Evolutionary conservation across 2,329 filamentous ascomycete genomes (phyloP), one percentile per base, ranked within the genome.

Genomic region (Verticillium nonalfalfae): DNA sequence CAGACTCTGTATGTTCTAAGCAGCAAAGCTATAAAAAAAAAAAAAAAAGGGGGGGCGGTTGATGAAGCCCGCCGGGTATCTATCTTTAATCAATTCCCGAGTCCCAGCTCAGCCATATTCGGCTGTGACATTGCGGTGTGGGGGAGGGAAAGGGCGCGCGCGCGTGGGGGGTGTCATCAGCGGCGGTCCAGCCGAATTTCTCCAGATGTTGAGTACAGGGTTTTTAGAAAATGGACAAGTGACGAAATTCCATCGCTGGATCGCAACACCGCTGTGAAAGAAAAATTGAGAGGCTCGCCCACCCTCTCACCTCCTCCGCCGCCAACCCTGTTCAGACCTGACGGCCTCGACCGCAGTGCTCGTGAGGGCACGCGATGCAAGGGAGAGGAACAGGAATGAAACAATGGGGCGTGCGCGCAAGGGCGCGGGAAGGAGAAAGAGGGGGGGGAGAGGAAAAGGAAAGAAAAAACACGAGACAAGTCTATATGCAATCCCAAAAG

Each of bases 21-120:
- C 33, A 60, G 39, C 59, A 62, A 60, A 60, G 4, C 26, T 26
- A 26, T 2, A 26, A 4, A 2, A 26, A 26, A 26, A 26, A 4
- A 2, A 26, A 26, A 26, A 62, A 58, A 40, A 64, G 58, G 62
- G 56, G 58, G 55, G 34, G n/a, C 26, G 26, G 26, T 26, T 57
- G 55, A 57, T 57, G 40, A 65, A 62, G 57, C 58, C 62, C 50
- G 36, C 56, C 59, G 63, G 64, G 60, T 61, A 65, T 65, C 62
- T 62, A 58, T 62, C 60, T 61, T 59, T 38, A 57, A 45, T 59
- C 56, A 57, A 61, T 58, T 60, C 59, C 60, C 54, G 60, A 63
- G 64, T 61, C 60, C 26, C 60, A 64, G 62, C 62, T 62, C 62
- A 60, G 59, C 45, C 38, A 36, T 26, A 59, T 35, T 36, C 7